Evolutionary conservation across 345 rosid genomes (phyloP), one percentile per base, ranked within the genome.

Genomic region (Psidium friedrichsthalianum): DNA sequence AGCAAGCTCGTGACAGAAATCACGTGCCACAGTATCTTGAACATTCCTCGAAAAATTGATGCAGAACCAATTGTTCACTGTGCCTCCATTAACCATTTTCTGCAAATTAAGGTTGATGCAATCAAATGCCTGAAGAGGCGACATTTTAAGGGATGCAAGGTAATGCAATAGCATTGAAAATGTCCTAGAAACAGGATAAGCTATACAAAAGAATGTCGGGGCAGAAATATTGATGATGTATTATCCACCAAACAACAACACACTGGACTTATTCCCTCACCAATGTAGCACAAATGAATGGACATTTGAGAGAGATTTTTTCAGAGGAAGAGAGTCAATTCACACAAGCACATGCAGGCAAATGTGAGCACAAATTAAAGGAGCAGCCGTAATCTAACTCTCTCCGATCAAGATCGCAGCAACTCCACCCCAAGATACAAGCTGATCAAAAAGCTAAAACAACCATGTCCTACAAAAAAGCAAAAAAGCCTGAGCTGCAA

Each of bases 11-110:
- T 84, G 85, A 91, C 99, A 98, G 89, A 97, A 97, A 20, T 94
- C 93, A 57, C 90, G 90, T 1, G 98, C 98, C 44, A 92, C 86
- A 51, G 89, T 87, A 27, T 97, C 99, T 89, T 92, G 97, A 58
- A 97, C 98, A 82, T 52, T 90, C 81, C 98, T 90, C 54, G 99
- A 94, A 85, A 98, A 98, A 87, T 98, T 98, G 21, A 98, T 89
- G 94, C 99, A 98, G 74, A 95, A 88, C 99, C 99, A 98, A 81
- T 89, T 90, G 90, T 89, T 95, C 51, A 98, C 99, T 0, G 94
- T 98, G 84, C 99, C 99, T 18, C 99, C 99, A 89, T 98, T 96
- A 56, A 98, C 95, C 99, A 98, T 96, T 98, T 98, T 98, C 99
- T 98, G 92, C 90, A 52, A 18, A 69, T 69, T 32, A 69, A 69